Percentiles rank a stretch among this genome's conserved stretches.
Conservation (phyloP, 2,329 filamentous ascomycete species). For the Beauveria bassiana region DNA sequence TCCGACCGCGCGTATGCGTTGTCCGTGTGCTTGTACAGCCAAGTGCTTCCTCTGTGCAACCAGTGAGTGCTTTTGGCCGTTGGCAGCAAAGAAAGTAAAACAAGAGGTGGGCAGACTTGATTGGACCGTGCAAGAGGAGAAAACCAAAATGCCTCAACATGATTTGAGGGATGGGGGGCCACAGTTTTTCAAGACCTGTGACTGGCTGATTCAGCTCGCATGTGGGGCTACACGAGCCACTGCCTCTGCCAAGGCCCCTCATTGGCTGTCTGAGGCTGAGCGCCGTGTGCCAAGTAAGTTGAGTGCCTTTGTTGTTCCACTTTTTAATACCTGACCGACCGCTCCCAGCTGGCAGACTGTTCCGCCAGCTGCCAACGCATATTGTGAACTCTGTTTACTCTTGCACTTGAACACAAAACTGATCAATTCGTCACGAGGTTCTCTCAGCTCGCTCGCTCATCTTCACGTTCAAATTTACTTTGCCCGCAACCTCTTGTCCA, state of each 20-base stretch:
- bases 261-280: not conserved
- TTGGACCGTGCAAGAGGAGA: slow-evolving; percentile 39
- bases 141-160: slow-evolving; percentile 35
- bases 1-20: not conserved
- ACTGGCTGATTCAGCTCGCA: slow-evolving; percentile 42
- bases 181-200: slow-evolving; percentile 37
- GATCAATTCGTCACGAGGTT: not conserved
- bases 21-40: not conserved
- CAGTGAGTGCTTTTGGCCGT: not conserved
- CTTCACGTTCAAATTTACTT: not conserved
- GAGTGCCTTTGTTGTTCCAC: not conserved
- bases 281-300: not conserved
- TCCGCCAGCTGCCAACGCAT: not conserved
- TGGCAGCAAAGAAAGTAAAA: not conserved
- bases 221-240: slow-evolving; percentile 26
- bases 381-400: not conserved
- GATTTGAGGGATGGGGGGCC: slow-evolving; percentile 43
- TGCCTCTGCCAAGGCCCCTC: slow-evolving; percentile 9
- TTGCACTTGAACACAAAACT: not conserved
- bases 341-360: not conserved
- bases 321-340: not conserved
- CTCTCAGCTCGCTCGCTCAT: not conserved
- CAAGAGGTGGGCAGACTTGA: slow-evolving; percentile 28
- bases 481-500: not conserved
- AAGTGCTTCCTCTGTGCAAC: not conserved